Percentiles rank a stretch among this genome's conserved stretches.
phyloP scores from a whole-genome alignment of 2,329 filamentous ascomycete species.

The Dryadomyces quercivorus region DNA sequence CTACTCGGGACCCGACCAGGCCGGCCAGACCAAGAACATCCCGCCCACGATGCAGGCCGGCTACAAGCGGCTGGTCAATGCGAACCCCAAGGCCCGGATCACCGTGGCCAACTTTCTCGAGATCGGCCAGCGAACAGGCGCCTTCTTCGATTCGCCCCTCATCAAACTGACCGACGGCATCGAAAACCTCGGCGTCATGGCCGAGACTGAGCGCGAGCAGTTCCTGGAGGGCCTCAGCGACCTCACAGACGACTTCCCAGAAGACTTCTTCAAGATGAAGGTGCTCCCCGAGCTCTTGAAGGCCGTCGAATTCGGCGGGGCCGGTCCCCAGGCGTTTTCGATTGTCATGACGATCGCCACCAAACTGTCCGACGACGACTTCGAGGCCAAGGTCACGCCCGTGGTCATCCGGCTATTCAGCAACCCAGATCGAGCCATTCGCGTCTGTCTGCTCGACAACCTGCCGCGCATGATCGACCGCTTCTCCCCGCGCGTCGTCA shows the following conservation, averaged over 20 bases:
- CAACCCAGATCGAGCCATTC: conserved; percentile 83
- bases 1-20: conserved; percentile 64
- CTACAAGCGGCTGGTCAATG: conserved; percentile 80
- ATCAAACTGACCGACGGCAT: conserved; percentile 90
- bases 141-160: conserved; percentile 86
- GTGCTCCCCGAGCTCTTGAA: conserved; percentile 92
- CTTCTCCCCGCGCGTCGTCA: conserved; percentile 76
- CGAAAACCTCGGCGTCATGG: conserved; percentile 84
- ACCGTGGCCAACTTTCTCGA: conserved; percentile 80
- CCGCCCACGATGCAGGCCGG: conserved; percentile 80
- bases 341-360: conserved; percentile 84
- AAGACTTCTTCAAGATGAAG: conserved; percentile 97
- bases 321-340: conserved; percentile 78
- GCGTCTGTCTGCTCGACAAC: conserved; percentile 83
- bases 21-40: conserved; percentile 74
- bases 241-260: conserved; percentile 85
- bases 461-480: conserved; percentile 85
- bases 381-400: conserved; percentile 70
- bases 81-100: conserved; percentile 78
- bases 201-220: conserved; percentile 67
- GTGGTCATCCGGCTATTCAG: conserved; percentile 78
- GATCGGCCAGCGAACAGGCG: conserved; percentile 67
- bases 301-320: conserved; percentile 95
- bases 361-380: conserved; percentile 83
- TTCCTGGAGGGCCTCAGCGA: conserved; percentile 82